Conservation (phyloP, 495 filamentous ascomycete species). For the Cryomyces antarcticus region DNA sequence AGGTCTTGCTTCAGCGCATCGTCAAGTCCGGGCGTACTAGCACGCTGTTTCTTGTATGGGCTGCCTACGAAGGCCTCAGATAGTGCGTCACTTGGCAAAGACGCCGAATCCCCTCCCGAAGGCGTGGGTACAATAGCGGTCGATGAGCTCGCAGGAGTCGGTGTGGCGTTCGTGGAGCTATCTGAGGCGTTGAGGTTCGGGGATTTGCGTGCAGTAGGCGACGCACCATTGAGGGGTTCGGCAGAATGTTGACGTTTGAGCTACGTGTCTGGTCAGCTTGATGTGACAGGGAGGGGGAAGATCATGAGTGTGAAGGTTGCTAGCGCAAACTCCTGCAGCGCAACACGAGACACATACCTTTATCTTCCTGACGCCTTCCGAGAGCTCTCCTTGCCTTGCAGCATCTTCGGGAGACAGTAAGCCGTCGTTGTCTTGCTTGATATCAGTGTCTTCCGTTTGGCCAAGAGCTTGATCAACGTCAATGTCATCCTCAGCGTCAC, state of each 20-base stretch:
- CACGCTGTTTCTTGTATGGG: constrained; percentile 66
- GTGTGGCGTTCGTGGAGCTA: constrained; percentile 23
- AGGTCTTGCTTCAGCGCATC: constrained; percentile 9
- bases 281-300: neutral
- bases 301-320: neutral
- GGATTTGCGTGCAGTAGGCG: constrained; percentile 20
- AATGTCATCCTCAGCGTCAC: constrained; percentile 41
- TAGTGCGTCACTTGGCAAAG: too few relatives aligned
- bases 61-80: constrained; percentile 33
- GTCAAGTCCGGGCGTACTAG: constrained; percentile 43
- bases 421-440: constrained; percentile 38
- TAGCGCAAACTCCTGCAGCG: too few relatives aligned
- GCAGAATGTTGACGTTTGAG: constrained; percentile 89
- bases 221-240: constrained; percentile 39
- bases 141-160: constrained; percentile 5
- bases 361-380: constrained; percentile 79
- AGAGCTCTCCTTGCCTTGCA: constrained; percentile 61
- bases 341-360: constrained; percentile 33
- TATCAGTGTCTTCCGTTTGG: constrained; percentile 29
- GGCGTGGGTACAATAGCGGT: neutral
- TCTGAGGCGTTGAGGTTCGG: constrained; percentile 18
- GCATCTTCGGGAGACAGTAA: constrained; percentile 60
- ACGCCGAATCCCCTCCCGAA: too few relatives aligned
- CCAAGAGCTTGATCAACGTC: constrained; percentile 26
- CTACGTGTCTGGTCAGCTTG: constrained; percentile 27